Percentiles rank a stretch among this genome's conserved stretches.
Conservation (phyloP, 2,329 filamentous ascomycete genomes). For the Fusarium caatingaense region DNA sequence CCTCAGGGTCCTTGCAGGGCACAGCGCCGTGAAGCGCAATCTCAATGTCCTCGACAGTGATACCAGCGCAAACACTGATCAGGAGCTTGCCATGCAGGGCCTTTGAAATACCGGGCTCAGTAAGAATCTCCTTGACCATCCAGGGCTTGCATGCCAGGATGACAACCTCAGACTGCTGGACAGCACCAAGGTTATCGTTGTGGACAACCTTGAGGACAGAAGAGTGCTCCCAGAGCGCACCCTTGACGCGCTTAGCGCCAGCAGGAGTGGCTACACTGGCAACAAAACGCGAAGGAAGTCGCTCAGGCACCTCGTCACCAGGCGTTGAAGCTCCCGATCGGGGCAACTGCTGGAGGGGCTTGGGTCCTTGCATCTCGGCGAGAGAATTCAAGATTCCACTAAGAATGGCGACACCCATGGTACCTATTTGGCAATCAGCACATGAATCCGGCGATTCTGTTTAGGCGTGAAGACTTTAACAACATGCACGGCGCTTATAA, state of each 20-base stretch:
- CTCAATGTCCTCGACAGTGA: constrained; percentile 76
- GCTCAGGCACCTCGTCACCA: constrained; percentile 61
- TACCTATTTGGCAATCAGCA: constrained; percentile 63
- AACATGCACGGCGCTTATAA: constrained; percentile 1
- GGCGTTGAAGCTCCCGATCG: constrained; percentile 58
- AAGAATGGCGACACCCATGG: constrained; percentile 87
- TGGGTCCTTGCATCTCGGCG: constrained; percentile 60
- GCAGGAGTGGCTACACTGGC: constrained; percentile 80
- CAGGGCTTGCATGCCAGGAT: constrained; percentile 85
- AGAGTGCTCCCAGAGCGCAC: constrained; percentile 72
- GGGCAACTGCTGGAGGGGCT: constrained; percentile 56
- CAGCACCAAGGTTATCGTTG: constrained; percentile 77
- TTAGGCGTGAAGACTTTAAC: background rate
- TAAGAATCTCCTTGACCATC: constrained; percentile 75
- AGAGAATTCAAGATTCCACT: constrained; percentile 82
- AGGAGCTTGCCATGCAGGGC: constrained; percentile 84
- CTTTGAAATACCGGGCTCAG: constrained; percentile 73
- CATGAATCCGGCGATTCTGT: background rate
- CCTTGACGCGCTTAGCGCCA: constrained; percentile 75
- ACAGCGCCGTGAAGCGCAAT: constrained; percentile 68
- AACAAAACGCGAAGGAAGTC: constrained; percentile 80
- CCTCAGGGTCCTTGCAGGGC: constrained; percentile 58
- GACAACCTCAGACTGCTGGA: constrained; percentile 76
- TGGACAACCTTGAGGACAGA: constrained; percentile 73
- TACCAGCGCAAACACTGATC: constrained; percentile 83